Evolutionary conservation across 2,329 filamentous ascomycete genomes (phyloP), one percentile per base, ranked within the genome.

Genomic region (Iodosphaeria phyllophila): DNA sequence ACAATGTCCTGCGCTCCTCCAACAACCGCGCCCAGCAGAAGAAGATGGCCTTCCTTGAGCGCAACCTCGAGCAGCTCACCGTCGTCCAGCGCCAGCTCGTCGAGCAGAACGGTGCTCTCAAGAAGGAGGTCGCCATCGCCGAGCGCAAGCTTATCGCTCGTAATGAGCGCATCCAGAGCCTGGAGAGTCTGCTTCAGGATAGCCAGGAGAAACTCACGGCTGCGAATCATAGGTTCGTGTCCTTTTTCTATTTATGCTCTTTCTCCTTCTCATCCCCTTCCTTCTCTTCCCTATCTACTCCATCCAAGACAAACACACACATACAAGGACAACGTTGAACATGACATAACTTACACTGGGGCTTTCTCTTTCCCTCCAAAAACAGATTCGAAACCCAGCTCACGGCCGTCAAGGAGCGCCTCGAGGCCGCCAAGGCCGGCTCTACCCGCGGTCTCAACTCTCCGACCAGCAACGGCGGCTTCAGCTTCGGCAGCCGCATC

Each of bases 21-120:
- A 98, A 98, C 61, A 95, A 92, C 60, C 77, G 89, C 30, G 86
- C 89, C 13, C 89, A 98, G 58, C 89, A 98, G 55, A 98, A 98
- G 76, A 98, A 98, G 68, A 95, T 98, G 79, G 91, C 89, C 10
- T 98, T 98, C 65, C 58, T 98, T 25, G 89, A 98, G 59, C 76
- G 89, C 45, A 98, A 98, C 48, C 70, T 98, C 20, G 89, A 98
- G 56, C 89, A 98, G 52, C 64, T 98, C 27, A 98, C 89, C 4
- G 82, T 92, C 44, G 89, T 98, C 27, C 89, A 98, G 54, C 73
- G 89, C 28, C 89, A 98, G 54, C 72, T 98, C 8, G 89, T 98
- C 16, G 89, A 98, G 58, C 89, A 98, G 52, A 98, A 98, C 54
- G 80, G 80, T 38, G 77, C 75, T 33, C 62, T 98, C 42, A 98